These are phyloP conservation scores for Taiozyma sp. DNA, from an alignment of 1,139 yeast species.

Conservation along the genomic window DNA sequence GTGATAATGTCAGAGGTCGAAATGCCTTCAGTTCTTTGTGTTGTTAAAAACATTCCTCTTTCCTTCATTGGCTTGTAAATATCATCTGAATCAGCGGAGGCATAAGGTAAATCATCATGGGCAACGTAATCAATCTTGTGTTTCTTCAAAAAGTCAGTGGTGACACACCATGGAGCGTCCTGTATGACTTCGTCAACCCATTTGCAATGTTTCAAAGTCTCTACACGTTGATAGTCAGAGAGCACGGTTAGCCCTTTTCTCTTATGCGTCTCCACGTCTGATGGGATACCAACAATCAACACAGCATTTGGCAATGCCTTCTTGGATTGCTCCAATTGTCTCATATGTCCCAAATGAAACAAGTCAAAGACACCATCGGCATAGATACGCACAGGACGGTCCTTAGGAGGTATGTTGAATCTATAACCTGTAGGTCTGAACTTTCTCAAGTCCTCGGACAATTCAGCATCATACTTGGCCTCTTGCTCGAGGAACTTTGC, in stretches of 20 bases:
- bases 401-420: slow-evolving; percentile 79
- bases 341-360: slow-evolving; percentile 96
- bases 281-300: slow-evolving; percentile 88
- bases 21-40: slow-evolving; percentile 95
- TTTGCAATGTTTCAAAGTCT: slow-evolving; percentile 81
- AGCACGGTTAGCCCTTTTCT: slow-evolving; percentile 91
- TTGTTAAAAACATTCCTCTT: slow-evolving; percentile 84
- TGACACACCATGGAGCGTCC: slow-evolving; percentile 94
- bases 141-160: slow-evolving; percentile 69
- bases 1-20: slow-evolving; percentile 96
- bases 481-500: slow-evolving; percentile 43
- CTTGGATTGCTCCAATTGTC: slow-evolving; percentile 94
- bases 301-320: slow-evolving; percentile 84
- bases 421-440: slow-evolving; percentile 67
- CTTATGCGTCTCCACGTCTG: slow-evolving; percentile 86
- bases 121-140: slow-evolving; percentile 95
- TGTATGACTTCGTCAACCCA: slow-evolving; percentile 98
- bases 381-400: slow-evolving; percentile 83
- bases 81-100: slow-evolving; percentile 81
- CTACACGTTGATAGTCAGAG: slow-evolving; percentile 82
- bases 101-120: slow-evolving; percentile 95
- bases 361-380: slow-evolving; percentile 98
- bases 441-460: slow-evolving; percentile 62
- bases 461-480: slow-evolving; percentile 47
- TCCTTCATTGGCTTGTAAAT: slow-evolving; percentile 90